Base-by-base conservation (phyloP, 768 basidiomycete genomes). In the Ramaria sp. region DNA sequence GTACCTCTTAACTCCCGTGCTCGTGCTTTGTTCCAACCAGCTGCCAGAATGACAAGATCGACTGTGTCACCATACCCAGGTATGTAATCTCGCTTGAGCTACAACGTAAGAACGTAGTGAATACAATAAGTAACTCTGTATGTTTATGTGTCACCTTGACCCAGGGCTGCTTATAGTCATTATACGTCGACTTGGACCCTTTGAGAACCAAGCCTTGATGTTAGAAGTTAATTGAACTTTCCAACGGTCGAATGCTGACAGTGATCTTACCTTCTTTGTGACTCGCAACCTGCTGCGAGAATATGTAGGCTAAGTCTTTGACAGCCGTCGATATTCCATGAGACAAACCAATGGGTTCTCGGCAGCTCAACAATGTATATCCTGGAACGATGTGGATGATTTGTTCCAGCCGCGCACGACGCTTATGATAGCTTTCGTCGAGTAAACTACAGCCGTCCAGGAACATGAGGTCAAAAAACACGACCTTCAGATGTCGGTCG, bases 31-130 rank as follows among this genome's bases (percentile, higher is more conserved):
- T 90, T 86, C 88, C 90, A 93, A 0, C 77, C 71, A 19, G 83
- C 90, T 1, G 81, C 93, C 19, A 95, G 70, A 34, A 95, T 65
- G 3, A 82, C 82, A 57, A 95, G 75, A 66, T 93, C 90, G 15
- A 93, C 62, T 4, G 80, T 77, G 67, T 97, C 93, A 0, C 91
- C 90, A 46, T 86, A 77, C 4, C 86, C 86, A 1, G 83, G 82
- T 39, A 97, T 90, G 60, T 95, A 95, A 66, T 97, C 93, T 64
- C 78, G 82, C 73, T 92, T 91, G 50, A 91, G 64, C 77, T 79
- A 49, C 27, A 13, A n/a, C 31, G 46, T 51, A 15, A 42, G 41
- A 19, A 22, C 24, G 17, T 10, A 1, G 45, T 48, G 1, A 50
- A n/a, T n/a, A 10, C 11, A 38, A 50, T n/a, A 7, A 31, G 49